Base-by-base conservation (phyloP, 2,329 filamentous ascomycete species). In the Talaromyces sp. region DNA sequence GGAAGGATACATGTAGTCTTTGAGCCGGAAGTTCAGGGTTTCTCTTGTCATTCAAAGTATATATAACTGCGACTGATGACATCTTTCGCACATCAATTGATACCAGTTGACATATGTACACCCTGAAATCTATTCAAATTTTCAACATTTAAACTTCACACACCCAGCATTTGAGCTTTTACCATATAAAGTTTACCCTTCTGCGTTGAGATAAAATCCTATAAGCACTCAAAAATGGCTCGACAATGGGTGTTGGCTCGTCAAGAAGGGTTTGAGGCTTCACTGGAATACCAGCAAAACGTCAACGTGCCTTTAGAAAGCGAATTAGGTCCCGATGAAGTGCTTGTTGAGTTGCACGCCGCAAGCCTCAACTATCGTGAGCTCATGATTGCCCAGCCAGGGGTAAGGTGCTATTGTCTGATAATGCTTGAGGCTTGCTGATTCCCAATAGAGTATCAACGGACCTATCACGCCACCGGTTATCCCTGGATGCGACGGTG, bases 401-500 rank as follows among this genome's bases (percentile, higher is more conserved):
- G 29, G 7, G 59, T 61, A 57, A 9, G 48, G 54, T 24, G 12
- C 7, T 48, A 31, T 24, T 27, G 9, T 19, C 32, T 19, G 12
- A 27, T 19, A 26, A 24, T 29, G 6, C 7, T 24, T 19, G 31
- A 21, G 12, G 9, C 1, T 38, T 51, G 19, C 43, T 50, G 46
- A 57, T 21, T n/a, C 9, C 8, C n/a, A 14, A 3, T 26, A 56
- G 56, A 29, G 60, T 14, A 27, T 61, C 57, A 57, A 54, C 12
- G 57, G 62, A 51, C 56, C 50, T 41, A 53, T 61, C 35, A 57
- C 35, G 9, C 27, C 55, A 8, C 54, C 54, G 6, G 12, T 61
- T 17, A 84, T 86, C 53, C 76, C 87, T 38, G 85, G 85, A 27
- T 85, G 87, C 60, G 85, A 88, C 70, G 83, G 80, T n/a, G 80